A percentile compares a stretch with the other conserved stretches of the same genome.
Evolutionary conservation across 257 asterid species (phyloP).

Genomic region (Gentiana straminea): DNA sequence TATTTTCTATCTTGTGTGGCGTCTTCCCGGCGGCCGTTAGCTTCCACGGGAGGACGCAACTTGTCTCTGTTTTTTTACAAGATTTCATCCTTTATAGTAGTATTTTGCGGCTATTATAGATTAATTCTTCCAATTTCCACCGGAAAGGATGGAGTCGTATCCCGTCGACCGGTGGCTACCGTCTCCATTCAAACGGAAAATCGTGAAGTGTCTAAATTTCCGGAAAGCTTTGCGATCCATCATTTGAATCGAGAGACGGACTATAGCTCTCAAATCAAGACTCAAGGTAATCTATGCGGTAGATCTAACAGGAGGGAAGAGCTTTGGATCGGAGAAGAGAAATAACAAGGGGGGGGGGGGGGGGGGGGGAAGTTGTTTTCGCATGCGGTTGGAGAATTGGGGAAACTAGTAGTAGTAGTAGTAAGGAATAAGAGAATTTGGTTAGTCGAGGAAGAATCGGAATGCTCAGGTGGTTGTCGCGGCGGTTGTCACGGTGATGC

Average conservation of each 20-base stretch:
- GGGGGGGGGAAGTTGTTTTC: too few relatives aligned
- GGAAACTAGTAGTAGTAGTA: slow-evolving; percentile 9
- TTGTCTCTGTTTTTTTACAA: too few relatives aligned
- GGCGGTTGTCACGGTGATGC: slow-evolving; percentile 62
- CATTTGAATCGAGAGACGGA: background rate
- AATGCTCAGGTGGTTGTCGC: slow-evolving; percentile 57
- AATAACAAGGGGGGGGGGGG: slow-evolving; percentile 6
- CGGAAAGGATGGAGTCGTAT: too few relatives aligned
- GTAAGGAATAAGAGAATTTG: too few relatives aligned
- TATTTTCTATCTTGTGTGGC: too few relatives aligned
- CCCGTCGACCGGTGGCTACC: background rate
- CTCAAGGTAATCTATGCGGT: slow-evolving; percentile 6
- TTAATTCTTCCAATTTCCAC: too few relatives aligned
- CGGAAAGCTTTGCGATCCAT: background rate
- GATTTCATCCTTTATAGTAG: too few relatives aligned
- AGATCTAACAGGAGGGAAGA: background rate
- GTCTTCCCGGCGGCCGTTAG: too few relatives aligned
- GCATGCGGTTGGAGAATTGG: slow-evolving; percentile 26
- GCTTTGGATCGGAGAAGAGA: slow-evolving; percentile 2
- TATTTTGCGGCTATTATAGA: too few relatives aligned
- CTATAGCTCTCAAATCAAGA: slow-evolving; percentile 4
- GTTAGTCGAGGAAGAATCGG: slow-evolving; percentile 20
- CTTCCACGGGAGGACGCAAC: too few relatives aligned
- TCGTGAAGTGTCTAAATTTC: background rate
- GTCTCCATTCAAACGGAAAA: background rate